These are phyloP conservation scores for Aspergillus leporis DNA, from an alignment of 495 filamentous ascomycete species.

Conservation along the genomic window DNA sequence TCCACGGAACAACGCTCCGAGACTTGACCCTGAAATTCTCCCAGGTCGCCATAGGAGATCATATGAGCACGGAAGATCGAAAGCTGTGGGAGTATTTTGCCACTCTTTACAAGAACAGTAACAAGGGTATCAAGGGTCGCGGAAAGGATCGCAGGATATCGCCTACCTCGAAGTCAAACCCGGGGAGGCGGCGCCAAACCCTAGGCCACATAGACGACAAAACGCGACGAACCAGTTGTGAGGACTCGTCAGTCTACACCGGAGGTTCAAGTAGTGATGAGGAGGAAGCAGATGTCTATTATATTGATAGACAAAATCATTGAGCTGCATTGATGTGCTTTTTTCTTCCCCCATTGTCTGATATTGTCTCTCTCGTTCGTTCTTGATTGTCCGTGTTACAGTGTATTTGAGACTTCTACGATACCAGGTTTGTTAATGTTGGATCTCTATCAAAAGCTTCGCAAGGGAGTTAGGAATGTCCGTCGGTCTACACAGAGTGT, in stretches of 20 bases:
- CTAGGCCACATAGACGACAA: constrained; percentile 32
- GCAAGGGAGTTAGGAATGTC: background rate
- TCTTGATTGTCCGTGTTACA: constrained; percentile 13
- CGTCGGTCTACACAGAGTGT: background rate
- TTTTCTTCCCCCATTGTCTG: constrained; percentile 2
- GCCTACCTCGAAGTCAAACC: constrained; percentile 30
- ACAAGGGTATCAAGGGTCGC: constrained; percentile 91
- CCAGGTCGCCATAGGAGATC: constrained; percentile 57
- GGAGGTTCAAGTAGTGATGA: constrained; percentile 38
- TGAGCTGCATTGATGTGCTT: constrained; percentile 9
- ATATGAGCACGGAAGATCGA: constrained; percentile 66
- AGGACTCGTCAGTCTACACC: constrained; percentile 37
- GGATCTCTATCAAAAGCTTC: background rate
- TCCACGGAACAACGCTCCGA: constrained; percentile 72
- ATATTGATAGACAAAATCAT: constrained; percentile 28
- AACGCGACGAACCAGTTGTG: constrained; percentile 30
- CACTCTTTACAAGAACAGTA: constrained; percentile 87
- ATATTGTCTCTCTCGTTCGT: constrained; percentile 7
- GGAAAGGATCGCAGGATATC: constrained; percentile 71
- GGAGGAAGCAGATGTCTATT: constrained; percentile 34
- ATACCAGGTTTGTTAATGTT: constrained; percentile 21
- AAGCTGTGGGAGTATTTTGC: constrained; percentile 87
- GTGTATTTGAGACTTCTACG: constrained; percentile 15
- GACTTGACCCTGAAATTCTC: constrained; percentile 75
- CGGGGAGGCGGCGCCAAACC: constrained; percentile 21